These are phyloP conservation scores for Raddia distichophylla DNA, from an alignment of 176 grass and related monocot species.

Conservation along the genomic window DNA sequence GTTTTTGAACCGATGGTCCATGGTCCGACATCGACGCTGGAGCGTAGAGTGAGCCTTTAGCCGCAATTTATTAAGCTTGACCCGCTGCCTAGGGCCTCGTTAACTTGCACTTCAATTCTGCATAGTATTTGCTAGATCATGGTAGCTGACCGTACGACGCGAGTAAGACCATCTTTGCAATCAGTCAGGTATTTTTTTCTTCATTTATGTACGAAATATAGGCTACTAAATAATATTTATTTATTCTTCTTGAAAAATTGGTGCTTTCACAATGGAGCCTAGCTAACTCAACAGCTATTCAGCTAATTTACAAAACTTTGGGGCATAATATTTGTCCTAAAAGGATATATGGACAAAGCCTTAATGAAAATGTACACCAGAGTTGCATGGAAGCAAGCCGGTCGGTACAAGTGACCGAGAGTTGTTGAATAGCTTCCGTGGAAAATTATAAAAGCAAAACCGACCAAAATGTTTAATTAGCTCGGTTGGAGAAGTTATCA, in stretches of 20 bases:
- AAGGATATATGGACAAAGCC: background rate
- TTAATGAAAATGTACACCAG: background rate
- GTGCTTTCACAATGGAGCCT: no score
- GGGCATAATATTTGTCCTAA: background rate
- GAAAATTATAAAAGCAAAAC: background rate
- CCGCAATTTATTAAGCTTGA: slow-evolving; percentile 46
- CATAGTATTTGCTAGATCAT: background rate
- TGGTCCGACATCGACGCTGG: slow-evolving; percentile 8
- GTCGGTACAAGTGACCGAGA: background rate
- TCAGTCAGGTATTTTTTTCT: background rate
- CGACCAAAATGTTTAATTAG: no score
- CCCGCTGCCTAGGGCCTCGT: background rate
- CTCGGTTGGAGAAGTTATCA: no score
- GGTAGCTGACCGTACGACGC: background rate
- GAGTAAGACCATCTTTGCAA: background rate
- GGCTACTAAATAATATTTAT: no score
- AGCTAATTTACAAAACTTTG: background rate
- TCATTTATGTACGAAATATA: no score
- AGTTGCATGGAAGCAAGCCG: background rate
- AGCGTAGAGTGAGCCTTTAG: slow-evolving; percentile 2
- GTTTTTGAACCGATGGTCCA: background rate
- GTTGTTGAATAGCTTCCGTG: background rate
- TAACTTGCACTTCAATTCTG: background rate
- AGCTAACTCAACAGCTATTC: no score
- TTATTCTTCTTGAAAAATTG: no score